Conservation (phyloP, 139 green algal genomes). For the Asterochloris erici region DNA sequence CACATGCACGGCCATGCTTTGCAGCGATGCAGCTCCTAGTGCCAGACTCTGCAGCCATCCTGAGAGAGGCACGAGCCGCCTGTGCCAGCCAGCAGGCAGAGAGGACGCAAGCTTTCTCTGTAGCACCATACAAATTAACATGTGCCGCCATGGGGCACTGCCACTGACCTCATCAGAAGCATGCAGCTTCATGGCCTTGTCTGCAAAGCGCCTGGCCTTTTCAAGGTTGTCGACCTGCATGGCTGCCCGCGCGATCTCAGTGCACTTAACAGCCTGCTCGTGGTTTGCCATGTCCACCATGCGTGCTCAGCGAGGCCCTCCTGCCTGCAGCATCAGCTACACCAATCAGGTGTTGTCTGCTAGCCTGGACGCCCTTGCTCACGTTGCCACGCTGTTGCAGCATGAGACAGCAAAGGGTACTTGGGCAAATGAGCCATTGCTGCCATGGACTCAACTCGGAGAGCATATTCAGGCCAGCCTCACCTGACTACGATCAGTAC, state of each 20-base stretch:
- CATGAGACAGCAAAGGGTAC: neutral
- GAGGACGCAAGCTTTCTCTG: neutral
- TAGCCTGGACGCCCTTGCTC: neutral
- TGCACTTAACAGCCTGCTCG: constrained; percentile 37
- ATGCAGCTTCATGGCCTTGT: constrained; percentile 57
- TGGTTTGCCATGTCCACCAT: constrained; percentile 39
- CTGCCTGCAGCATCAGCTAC: neutral
- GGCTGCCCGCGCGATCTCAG: constrained; percentile 35
- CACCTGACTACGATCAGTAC: no score
- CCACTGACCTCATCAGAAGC: constrained; percentile 38
- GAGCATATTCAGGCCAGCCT: no score
- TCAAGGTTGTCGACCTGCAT: constrained; percentile 29
- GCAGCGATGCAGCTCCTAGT: no score
- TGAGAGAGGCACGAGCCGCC: no score
- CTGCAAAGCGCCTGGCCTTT: constrained; percentile 50
- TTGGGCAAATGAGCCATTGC: neutral
- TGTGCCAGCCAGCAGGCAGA: no score
- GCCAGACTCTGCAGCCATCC: no score
- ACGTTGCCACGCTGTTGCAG: neutral
- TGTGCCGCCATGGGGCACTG: neutral
- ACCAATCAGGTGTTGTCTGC: neutral
- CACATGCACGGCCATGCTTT: no score
- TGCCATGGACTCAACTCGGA: neutral
- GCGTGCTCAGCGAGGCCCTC: neutral
- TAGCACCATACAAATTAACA: neutral